Evolutionary conservation across 345 rosid species (phyloP).

Genomic region (Pseudoturritis turrita): DNA sequence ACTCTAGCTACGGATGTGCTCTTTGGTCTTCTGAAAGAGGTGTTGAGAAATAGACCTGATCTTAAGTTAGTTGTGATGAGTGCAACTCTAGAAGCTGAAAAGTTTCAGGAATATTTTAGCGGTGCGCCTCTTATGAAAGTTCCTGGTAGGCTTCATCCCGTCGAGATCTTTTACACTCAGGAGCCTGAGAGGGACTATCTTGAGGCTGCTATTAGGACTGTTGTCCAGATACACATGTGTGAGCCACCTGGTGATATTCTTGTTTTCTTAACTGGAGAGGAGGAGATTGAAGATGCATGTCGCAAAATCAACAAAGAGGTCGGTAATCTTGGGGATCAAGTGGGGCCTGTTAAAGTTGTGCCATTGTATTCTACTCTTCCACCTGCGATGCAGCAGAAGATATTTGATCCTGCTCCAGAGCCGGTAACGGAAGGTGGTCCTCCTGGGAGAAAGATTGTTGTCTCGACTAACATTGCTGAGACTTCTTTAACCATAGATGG

Average conservation of each 20-base stretch:
- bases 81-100: slow-evolving; percentile 99
- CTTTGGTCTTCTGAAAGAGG: slow-evolving; percentile 95
- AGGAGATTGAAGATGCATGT: slow-evolving; percentile 99
- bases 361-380: slow-evolving; percentile 97
- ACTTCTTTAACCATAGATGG: slow-evolving; percentile 99
- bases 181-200: slow-evolving; percentile 98
- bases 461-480: slow-evolving; percentile 96
- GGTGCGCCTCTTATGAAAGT: slow-evolving; percentile 98
- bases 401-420: slow-evolving; percentile 96
- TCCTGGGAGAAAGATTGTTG: slow-evolving; percentile 93
- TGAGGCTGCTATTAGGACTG: slow-evolving; percentile 92
- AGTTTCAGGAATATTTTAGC: slow-evolving; percentile 88
- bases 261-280: slow-evolving; percentile 97
- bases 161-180: slow-evolving; percentile 91
- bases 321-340: slow-evolving; percentile 73
- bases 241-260: slow-evolving; percentile 92
- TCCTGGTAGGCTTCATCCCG: slow-evolving; percentile 98
- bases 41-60: slow-evolving; percentile 75
- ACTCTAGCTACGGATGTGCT: slow-evolving; percentile 91
- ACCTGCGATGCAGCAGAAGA: slow-evolving; percentile 98
- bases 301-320: slow-evolving; percentile 76
- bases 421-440: slow-evolving; percentile 77
- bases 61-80: slow-evolving; percentile 98
- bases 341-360: slow-evolving; percentile 87
- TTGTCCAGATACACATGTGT: slow-evolving; percentile 84